These are phyloP conservation scores for Curvularia eragrostidis DNA, from an alignment of 2,329 filamentous ascomycete species.

Conservation along the genomic window DNA sequence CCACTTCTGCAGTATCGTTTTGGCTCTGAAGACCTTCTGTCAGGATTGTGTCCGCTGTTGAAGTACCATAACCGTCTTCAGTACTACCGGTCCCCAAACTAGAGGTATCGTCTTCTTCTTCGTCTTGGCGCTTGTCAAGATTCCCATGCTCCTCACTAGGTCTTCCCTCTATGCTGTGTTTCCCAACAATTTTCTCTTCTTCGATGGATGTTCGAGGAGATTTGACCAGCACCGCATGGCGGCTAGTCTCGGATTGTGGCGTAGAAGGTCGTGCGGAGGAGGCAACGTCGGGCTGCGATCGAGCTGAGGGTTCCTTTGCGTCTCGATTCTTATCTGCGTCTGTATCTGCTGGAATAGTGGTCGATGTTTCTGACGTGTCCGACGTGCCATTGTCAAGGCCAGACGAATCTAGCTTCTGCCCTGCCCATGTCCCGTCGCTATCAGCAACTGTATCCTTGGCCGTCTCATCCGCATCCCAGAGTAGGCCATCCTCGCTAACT, in stretches of 20 bases:
- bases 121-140: not conserved
- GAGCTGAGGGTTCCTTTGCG: conserved; percentile 10
- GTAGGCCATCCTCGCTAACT: not conserved
- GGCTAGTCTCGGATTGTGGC: conserved; percentile 48
- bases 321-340: conserved; percentile 18
- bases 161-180: not conserved
- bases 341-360: conserved; percentile 38
- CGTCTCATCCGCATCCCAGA: conserved; percentile 13
- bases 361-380: conserved; percentile 43
- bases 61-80: conserved; percentile 13
- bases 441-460: not conserved
- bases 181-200: conserved; percentile 25
- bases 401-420: conserved; percentile 13
- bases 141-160: not conserved
- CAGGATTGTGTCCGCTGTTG: conserved; percentile 9
- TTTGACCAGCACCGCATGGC: conserved; percentile 36
- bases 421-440: conserved; percentile 21
- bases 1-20: not conserved
- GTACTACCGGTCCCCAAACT: conserved; percentile 8
- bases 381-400: conserved; percentile 30
- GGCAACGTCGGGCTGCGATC: conserved; percentile 34
- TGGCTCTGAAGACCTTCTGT: conserved; percentile 2
- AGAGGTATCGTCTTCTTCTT: not conserved
- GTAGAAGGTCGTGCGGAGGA: conserved; percentile 45
- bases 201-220: conserved; percentile 50